Evolutionary conservation across 176 grass and related monocot genomes (phyloP), one percentile per base, ranked within the genome.

Genomic region (Dactylis glomerata): DNA sequence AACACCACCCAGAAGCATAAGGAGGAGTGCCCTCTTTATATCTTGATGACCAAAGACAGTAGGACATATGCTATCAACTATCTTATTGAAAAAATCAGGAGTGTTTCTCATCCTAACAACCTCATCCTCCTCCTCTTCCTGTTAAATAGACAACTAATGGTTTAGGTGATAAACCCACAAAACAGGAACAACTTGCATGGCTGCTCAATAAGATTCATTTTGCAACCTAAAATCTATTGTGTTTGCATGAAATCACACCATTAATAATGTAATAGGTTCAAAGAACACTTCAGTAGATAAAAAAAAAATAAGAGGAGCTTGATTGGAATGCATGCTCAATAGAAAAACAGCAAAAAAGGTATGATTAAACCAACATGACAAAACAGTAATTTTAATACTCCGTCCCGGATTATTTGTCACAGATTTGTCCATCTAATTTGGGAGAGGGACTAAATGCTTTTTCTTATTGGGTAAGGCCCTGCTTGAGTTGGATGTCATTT

Each of bases 1-100:
- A 71, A 99, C 96, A 41, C 96, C 96, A 55, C 96, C 96, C 89
- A 99, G 84, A 90, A 99, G 86, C 93, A 96, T 96, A 75, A 99
- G 91, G 57, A 96, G 83, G 52, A 94, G 63, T 52, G 96, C 96
- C 83, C 96, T 86, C 85, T 99, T 99, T 83, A 95, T 95, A 90
- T 96, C 96, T 90, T 95, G 93, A 85, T 99, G 96, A 30, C 96
- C 96, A 87, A 99, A 99, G 83, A 96, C 75, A 0, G 93, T 94
- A 51, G 96, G 96, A 56, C 91, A 99, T 76, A 99, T 99, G 83
- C 93, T 99, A 82, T 96, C 96, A 73, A 96, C 93, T 87, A 99
- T 83, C 81, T 99, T 99, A 55, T 96, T 99, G 85, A 96, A 99
- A 80, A 95, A 98, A 88, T 98, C 89, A 75, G 96, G 96, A 68